Evolutionary conservation across 345 rosid species (phyloP), one percentile per base, ranked within the genome.

Genomic region (Ceriops decandra): DNA sequence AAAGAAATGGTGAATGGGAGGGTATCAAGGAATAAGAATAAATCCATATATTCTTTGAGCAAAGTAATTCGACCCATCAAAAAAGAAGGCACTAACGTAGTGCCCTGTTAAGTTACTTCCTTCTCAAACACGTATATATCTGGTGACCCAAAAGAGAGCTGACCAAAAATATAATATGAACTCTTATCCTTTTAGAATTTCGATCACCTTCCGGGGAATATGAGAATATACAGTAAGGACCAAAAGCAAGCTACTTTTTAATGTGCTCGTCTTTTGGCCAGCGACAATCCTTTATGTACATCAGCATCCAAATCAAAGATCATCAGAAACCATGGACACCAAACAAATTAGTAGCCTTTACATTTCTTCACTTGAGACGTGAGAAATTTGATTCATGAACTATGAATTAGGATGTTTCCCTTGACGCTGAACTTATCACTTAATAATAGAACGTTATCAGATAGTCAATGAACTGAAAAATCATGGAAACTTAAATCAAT

Each of bases 1-100:
- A 62, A 46, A 57, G 59, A 49, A 65, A 52, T 0, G 70, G 46
- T 35, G 62, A 47, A 70, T 52, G 61, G 46, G 52, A 63, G 54
- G 61, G 86, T 32, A 76, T 71, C 84, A 74, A 76, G 74, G 87
- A 83, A 86, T 76, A 76, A 71, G 78, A 84, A 80, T 73, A 75
- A 63, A 53, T 72, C 47, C 66, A 13, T 42, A 13, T 68, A 38
- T 62, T 67, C 65, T 46, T 60, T 57, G 57, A 57, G 64, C 61
- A 71, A 71, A 76, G 60, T 36, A 42, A 42, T 59, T 81, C 79
- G 77, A 68, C 75, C 77, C 60, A 60, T 57, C 17, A 67, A n/a
- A 66, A n/a, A 71, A 71, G 49, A 32, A 57, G 30, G 72, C 57
- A 52, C 27, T 54, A 27, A 31, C 57, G 4, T 7, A 36, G 28